These are phyloP conservation scores for Jamesozyma rosinii DNA, from an alignment of 805 yeast species.

Conservation along the genomic window DNA sequence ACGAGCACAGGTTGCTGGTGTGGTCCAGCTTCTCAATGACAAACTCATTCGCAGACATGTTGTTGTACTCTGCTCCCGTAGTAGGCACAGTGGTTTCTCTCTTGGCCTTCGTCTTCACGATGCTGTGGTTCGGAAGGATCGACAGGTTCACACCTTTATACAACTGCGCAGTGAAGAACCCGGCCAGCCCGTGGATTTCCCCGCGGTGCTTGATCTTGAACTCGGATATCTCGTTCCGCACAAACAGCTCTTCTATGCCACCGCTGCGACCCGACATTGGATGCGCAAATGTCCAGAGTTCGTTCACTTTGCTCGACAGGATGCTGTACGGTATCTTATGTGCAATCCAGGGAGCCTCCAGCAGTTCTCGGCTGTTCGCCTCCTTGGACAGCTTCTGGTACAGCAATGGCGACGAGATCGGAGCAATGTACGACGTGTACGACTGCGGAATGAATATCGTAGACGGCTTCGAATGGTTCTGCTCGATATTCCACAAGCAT, in stretches of 20 bases:
- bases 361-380: constrained; percentile 13
- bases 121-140: constrained; percentile 20
- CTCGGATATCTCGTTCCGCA: constrained; percentile 26
- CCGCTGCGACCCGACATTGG: constrained; percentile 29
- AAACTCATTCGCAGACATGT: neutral
- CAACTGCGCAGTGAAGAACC: constrained; percentile 64
- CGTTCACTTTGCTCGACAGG: constrained; percentile 39
- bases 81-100: neutral
- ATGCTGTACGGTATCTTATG: constrained; percentile 35
- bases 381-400: constrained; percentile 29
- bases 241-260: constrained; percentile 8
- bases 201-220: constrained; percentile 43
- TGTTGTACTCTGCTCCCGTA: neutral
- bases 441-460: constrained; percentile 57
- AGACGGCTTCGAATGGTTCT: constrained; percentile 30
- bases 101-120: neutral
- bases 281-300: constrained; percentile 56
- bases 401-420: constrained; percentile 52
- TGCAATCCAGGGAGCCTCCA: constrained; percentile 41
- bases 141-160: constrained; percentile 43
- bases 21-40: constrained; percentile 13
- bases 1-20: constrained; percentile 44
- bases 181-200: constrained; percentile 63
- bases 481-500: constrained; percentile 43
- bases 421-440: constrained; percentile 54